Evolutionary conservation across 2,329 filamentous ascomycete species (phyloP).

Genomic region (Paraconiothyrium brasiliense): DNA sequence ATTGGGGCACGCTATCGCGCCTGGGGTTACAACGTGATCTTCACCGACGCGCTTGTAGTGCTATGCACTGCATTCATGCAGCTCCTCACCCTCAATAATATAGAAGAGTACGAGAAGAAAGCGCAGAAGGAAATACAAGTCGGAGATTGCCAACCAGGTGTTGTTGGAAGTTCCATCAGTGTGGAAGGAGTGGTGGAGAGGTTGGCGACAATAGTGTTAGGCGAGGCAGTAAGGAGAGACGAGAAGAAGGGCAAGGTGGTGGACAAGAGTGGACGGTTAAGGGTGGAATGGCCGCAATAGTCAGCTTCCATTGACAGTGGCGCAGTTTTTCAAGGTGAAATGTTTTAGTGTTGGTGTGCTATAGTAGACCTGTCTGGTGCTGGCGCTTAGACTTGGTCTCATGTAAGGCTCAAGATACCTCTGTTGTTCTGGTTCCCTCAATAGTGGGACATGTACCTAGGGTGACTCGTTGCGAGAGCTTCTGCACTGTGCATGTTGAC

Average conservation of each 20-base stretch:
- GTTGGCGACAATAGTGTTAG: constrained; percentile 46
- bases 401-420: no score
- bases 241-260: constrained; percentile 42
- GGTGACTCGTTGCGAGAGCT: no score
- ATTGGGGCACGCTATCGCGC: constrained; percentile 40
- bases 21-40: constrained; percentile 48
- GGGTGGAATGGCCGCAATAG: constrained; percentile 25
- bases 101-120: constrained; percentile 36
- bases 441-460: no score
- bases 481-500: no score
- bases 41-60: constrained; percentile 44
- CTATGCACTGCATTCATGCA: constrained; percentile 47
- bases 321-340: no score
- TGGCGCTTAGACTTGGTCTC: no score
- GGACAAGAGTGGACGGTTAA: constrained; percentile 25
- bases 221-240: constrained; percentile 45
- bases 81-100: constrained; percentile 37
- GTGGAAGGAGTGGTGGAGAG: constrained; percentile 40
- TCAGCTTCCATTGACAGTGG: no score
- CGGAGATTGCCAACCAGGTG: constrained; percentile 39
- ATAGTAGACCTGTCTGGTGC: no score
- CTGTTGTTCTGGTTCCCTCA: no score
- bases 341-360: no score
- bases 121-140: constrained; percentile 38
- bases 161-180: constrained; percentile 31